A percentile compares a stretch with the other conserved stretches of the same genome.
phyloP scores from a whole-genome alignment of 2,329 filamentous ascomycete species.

The Seiridium cupressi region DNA sequence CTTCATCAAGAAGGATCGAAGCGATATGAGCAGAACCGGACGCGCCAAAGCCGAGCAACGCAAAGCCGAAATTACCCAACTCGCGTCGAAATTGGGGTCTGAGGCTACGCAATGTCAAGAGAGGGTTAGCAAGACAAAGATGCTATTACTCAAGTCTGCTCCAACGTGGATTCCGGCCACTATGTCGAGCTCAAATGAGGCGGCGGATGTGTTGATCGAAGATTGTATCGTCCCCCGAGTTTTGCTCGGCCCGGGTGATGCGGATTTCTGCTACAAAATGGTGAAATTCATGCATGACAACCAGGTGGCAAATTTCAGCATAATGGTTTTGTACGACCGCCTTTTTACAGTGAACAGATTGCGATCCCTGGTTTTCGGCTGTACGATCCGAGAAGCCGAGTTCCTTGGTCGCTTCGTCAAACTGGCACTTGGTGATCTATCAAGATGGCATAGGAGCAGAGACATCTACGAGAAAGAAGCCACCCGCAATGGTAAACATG shows the following conservation, averaged over 20 bases:
- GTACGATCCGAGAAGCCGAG: constrained; percentile 86
- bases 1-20: constrained; percentile 67
- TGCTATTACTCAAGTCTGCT: constrained; percentile 69
- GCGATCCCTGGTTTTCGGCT: constrained; percentile 80
- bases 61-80: constrained; percentile 66
- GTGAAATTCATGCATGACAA: constrained; percentile 83
- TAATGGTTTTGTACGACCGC: constrained; percentile 78
- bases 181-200: constrained; percentile 59
- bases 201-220: constrained; percentile 79
- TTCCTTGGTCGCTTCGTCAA: constrained; percentile 90
- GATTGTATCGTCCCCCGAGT: constrained; percentile 90
- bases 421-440: constrained; percentile 75
- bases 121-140: constrained; percentile 64
- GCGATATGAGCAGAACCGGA: constrained; percentile 68
- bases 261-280: constrained; percentile 84
- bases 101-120: constrained; percentile 72
- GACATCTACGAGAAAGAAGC: constrained; percentile 79
- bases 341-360: constrained; percentile 83
- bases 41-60: constrained; percentile 67
- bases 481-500: constrained; percentile 57
- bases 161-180: constrained; percentile 69
- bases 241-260: constrained; percentile 79
- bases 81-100: constrained; percentile 67
- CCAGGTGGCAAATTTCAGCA: constrained; percentile 81
- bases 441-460: constrained; percentile 80